Percentiles rank a stretch among this genome's conserved stretches.
Evolutionary conservation across 495 filamentous ascomycete genomes (phyloP).

Genomic region (Penicillium ochrochloron): DNA sequence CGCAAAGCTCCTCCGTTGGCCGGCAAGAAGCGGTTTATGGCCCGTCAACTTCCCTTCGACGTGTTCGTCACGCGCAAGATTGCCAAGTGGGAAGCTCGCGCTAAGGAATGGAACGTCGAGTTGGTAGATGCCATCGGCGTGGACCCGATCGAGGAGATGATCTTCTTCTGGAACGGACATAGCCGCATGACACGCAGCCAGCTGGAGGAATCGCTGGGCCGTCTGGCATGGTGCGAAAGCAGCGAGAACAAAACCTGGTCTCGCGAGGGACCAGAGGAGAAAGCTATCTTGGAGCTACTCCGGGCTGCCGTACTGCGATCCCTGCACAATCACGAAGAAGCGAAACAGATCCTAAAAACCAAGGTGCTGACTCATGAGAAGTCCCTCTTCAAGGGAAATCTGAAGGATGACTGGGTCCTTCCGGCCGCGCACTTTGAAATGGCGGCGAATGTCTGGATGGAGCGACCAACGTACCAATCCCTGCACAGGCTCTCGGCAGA

Average conservation of each 20-base stretch:
- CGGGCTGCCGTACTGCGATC: slow-evolving; percentile 70
- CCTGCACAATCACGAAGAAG: slow-evolving; percentile 62
- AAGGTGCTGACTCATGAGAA: slow-evolving; percentile 69
- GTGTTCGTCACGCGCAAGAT: slow-evolving; percentile 84
- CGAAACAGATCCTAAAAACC: slow-evolving; percentile 63
- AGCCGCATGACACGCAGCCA: slow-evolving; percentile 74
- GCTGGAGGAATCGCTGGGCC: slow-evolving; percentile 64
- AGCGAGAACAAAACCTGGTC: slow-evolving; percentile 58
- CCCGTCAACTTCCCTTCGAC: slow-evolving; percentile 87
- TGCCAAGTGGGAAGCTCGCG: slow-evolving; percentile 85
- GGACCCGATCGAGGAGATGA: slow-evolving; percentile 88
- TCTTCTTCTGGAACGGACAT: slow-evolving; percentile 88
- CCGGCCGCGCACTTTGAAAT: slow-evolving; percentile 89
- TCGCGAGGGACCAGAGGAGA: slow-evolving; percentile 72
- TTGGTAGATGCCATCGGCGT: slow-evolving; percentile 84
- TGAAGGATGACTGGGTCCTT: slow-evolving; percentile 80
- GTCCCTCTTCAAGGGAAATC: slow-evolving; percentile 68
- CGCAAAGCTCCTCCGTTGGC: slow-evolving; percentile 72
- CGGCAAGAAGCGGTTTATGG: slow-evolving; percentile 89
- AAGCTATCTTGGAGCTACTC: slow-evolving; percentile 67
- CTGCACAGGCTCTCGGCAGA: slow-evolving; percentile 32
- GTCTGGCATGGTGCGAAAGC: slow-evolving; percentile 69
- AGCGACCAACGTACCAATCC: slow-evolving; percentile 47
- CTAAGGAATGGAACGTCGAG: slow-evolving; percentile 67
- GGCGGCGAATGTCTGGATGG: slow-evolving; percentile 80